Base-by-base conservation (phyloP, 768 basidiomycete species). In the Porphyrellus cyaneotinctus region DNA sequence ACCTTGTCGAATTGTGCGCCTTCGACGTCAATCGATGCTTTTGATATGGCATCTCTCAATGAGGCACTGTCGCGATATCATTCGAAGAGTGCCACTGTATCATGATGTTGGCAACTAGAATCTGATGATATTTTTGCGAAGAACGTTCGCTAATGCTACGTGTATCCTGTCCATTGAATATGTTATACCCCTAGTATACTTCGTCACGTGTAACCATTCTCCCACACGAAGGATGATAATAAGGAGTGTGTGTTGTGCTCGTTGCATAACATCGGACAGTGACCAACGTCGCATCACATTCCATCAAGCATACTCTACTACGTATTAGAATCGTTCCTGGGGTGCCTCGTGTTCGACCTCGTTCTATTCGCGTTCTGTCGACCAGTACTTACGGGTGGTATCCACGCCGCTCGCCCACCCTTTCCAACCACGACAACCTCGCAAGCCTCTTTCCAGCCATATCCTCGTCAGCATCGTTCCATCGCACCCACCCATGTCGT, bases 41-140 rank as follows among this genome's bases (percentile, higher is more conserved):
- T 69, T 32, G 62, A 68, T 39, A 23, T 68, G 49, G 12, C 52
- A 11, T 57, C 66, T 26, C 52, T 68, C 43, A 59, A 47, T 8
- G 62, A 66, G 35, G 66, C 60, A 12, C 43, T 68, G 48, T 66
- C 68, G 12, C 64, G 64, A 43, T 68, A 60, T 46, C 62, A 63
- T 20, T 13, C 60, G 8, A 47, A 55, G 42, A 57, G 54, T 32
- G n/a, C 46, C 14, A 17, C 36, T 18, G 30, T 28, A 26, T 64
- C 51, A 48, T 58, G 44, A 54, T 49, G n/a, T 23, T 37, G 18
- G 49, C n/a, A 37, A 15, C 26, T 24, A 43, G 24, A 15, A n/a
- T 31, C 43, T 30, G 43, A 31, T 20, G 49, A 41, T 53, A 6
- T 24, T 41, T 26, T 47, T 13, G 14, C 42, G 26, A 60, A 24